A percentile compares a stretch with the other conserved stretches of the same genome.
Conservation (phyloP, 2,329 filamentous ascomycete species). For the Colletotrichum sp. region DNA sequence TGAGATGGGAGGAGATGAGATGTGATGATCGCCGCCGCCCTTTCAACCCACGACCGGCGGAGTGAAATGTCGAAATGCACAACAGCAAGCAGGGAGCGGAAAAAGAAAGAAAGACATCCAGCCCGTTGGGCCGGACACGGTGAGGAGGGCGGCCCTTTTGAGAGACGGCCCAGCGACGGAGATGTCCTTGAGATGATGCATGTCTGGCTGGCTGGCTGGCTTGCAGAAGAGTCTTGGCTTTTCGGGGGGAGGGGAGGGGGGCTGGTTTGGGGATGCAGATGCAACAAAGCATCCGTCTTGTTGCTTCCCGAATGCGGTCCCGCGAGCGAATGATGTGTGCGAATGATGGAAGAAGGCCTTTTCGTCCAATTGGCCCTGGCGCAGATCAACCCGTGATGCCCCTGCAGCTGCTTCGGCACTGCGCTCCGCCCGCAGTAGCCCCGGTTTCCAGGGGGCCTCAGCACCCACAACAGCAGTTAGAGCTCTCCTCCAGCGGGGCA, state of each 20-base stretch:
- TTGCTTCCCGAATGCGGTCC: background rate
- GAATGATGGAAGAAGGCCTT: too few species aligned
- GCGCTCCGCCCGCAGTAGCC: background rate
- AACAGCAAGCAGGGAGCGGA: background rate
- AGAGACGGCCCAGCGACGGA: background rate
- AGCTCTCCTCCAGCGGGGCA: background rate
- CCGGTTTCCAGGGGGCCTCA: background rate
- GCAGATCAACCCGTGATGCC: slow-evolving; percentile 9
- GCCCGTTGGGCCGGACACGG: background rate
- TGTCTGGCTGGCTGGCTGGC: background rate
- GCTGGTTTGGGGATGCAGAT: background rate
- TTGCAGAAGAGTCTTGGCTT: background rate
- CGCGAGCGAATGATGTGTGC: background rate
- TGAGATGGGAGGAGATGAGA: background rate
- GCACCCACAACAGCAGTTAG: background rate
- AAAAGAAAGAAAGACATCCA: background rate
- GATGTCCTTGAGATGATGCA: background rate
- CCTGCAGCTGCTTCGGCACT: slow-evolving; percentile 1
- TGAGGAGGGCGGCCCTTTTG: background rate
- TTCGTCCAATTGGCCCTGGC: background rate
- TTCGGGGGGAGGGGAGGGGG: background rate
- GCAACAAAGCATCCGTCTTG: background rate
- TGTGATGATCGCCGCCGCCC: background rate
- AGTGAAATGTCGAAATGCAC: background rate
- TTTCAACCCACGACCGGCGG: background rate